Base-by-base conservation (phyloP, 2,329 filamentous ascomycete species). In the Colletotrichum tropicale region DNA sequence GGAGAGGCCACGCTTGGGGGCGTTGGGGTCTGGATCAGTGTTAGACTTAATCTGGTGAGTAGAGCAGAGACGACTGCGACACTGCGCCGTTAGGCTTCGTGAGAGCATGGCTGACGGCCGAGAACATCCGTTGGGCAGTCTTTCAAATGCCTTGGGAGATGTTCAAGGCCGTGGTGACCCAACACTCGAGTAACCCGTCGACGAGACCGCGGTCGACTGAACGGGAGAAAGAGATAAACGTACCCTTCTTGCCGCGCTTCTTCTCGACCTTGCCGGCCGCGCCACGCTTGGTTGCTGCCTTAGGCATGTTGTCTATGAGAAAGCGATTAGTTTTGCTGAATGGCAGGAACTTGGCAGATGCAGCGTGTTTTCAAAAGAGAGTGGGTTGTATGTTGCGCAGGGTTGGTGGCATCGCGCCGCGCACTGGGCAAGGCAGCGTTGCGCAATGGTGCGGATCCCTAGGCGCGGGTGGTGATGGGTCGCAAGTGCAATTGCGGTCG, bases 1-100 rank as follows among this genome's bases (percentile, higher is more conserved):
- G 70, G 97, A 98, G 66, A 99, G 95, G 90, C 96, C 97, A 88
- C 97, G 96, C 96, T 98, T 99, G 86, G 97, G 97, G 77, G 96
- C 96, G 88, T 98, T 98, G 87, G 96, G 96, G 88, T 98, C 96
- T 98, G 82, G 18, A 24, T 8, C 3, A 5, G 10, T 74, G 69
- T 79, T 52, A 77, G 79, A 21, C 7, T 21, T 76, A 77, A 30
- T 6, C 16, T 26, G 28, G 8, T 6, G 7, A 65, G 15, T 32
- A 13, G 56, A 30, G 13, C 26, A 26, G 12, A 21, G 8, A 36
- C 10, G n/a, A n/a, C 43, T 30, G 15, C 15, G 36, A 34, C 30
- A 13, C 4, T 13, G 24, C n/a, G 16, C n/a, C 64, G 15, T 38
- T 18, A 9, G 21, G 30, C 9, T 36, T 24, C 32, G 21, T 6